Evolutionary conservation across 2,329 filamentous ascomycete species (phyloP).

Genomic region (Tolypocladium album): DNA sequence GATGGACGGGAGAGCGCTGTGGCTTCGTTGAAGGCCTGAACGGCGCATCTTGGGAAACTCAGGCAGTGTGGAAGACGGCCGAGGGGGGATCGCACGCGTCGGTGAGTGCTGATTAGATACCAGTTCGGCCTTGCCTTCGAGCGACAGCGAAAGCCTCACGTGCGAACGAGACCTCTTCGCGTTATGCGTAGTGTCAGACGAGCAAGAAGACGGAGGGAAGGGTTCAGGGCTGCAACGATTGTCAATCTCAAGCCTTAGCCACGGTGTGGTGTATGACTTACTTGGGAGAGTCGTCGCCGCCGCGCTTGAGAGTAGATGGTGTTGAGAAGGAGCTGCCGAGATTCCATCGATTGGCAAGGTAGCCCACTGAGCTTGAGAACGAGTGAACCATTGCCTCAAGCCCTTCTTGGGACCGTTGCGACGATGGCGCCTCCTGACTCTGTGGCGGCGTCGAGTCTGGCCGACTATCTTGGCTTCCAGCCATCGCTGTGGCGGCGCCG

Average conservation of each 20-base stretch:
- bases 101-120: conserved; percentile 61
- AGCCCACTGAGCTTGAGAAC: conserved; percentile 34
- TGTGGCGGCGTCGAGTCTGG: conserved; percentile 11
- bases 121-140: conserved; percentile 85
- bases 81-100: conserved; percentile 37
- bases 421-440: conserved; percentile 14
- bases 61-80: conserved; percentile 34
- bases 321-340: conserved; percentile 39
- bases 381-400: conserved; percentile 23
- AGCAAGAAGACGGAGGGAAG: conserved; percentile 31
- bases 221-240: conserved; percentile 25
- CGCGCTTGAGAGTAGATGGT: conserved; percentile 28
- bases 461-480: conserved; percentile 3
- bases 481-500: conserved; percentile 14
- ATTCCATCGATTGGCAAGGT: conserved; percentile 48
- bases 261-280: conserved; percentile 16
- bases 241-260: background rate
- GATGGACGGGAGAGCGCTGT: conserved; percentile 52
- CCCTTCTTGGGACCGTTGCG: conserved; percentile 15
- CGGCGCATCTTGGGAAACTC: conserved; percentile 36
- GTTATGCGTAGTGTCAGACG: conserved; percentile 29
- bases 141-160: conserved; percentile 70
- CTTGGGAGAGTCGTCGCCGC: conserved; percentile 33
- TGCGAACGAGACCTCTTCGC: conserved; percentile 30
- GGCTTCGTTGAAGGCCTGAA: conserved; percentile 55